Evolutionary conservation across 75 land plant genomes (phyloP), one percentile per base, ranked within the genome.

Genomic region (Sequoia sempervirens): DNA sequence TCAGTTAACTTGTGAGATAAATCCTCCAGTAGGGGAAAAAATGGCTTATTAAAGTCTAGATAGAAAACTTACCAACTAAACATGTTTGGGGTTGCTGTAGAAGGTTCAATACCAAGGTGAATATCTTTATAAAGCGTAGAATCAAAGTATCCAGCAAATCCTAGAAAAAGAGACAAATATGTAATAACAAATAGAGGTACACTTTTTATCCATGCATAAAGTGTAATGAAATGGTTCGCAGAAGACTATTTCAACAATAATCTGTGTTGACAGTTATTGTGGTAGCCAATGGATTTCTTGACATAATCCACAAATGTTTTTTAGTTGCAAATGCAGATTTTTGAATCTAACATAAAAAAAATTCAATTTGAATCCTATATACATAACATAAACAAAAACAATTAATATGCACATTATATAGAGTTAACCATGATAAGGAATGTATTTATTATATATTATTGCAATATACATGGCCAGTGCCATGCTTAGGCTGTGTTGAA

Each of bases 101-200:
- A 90, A 75, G 99, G 99, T 88, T 98, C 99, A 86, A 98, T 98
- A 76, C 99, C 99, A 83, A 98, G 99, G 88, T 98, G 99, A 82
- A 98, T 92, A 88, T 98, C 98, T 78, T 92, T 93, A 84, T 98
- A 98, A 3, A 98, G 88, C 2, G 85, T 89, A 53, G 99, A 93
- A 87, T 98, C 98, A 89, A 98, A 98, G 82, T 98, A 98, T 18
- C 99, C 99, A 84, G 97, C 99, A 89, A 98, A 98, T 37, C 99
- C 98, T 95, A 58, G 23, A 28, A 37, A n/a, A 40, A 61, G 73
- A 30, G 5, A 26, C 56, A 70, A 79, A 43, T 15, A 18, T 12
- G 4, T 46, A 80, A 45, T 26, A 7, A 45, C 13, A 7, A 45
- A 12, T 17, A 80, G 23, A 34, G 41, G 75, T 9, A 80, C 1